Base-by-base conservation (phyloP, 495 filamentous ascomycete species). In the Penicillium goetzii region DNA sequence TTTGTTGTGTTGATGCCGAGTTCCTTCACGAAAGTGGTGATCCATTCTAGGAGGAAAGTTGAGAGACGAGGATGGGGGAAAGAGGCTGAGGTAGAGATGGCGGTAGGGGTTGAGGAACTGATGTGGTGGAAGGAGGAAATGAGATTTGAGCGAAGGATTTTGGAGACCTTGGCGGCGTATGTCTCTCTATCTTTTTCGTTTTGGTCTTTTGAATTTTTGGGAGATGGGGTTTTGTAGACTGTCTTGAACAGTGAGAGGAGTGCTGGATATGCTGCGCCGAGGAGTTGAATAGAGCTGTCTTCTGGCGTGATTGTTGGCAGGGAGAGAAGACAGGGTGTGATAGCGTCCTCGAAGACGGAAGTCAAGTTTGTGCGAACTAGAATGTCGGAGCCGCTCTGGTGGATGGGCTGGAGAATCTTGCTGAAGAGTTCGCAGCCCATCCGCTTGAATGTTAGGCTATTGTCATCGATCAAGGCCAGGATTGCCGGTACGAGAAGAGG, bases 401-500 rank as follows among this genome's bases (percentile, higher is more conserved):
- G 66, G 40, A 90, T 81, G 15, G 86, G 84, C 8, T 76, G 74
- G 25, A 97, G 83, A 49, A 97, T 85, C 0, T 76, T 60, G 7
- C 69, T 70, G 2, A 95, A 75, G 4, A 93, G 74, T 3, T 69
- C 64, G 38, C 92, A 89, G 14, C 89, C 92, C 8, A 74, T 78
- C 1, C 77, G 69, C 59, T 91, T 89, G 68, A 87, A 77, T 0
- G 73, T 45, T 1, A 83, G 75, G 49, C 81, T 76, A 15, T 80
- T 70, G 70, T 93, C 90, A 72, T 98, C 95, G 56, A 92, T 81
- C 2, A 98, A 79, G 4, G 89, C 85, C 3, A 99, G 83, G 0
- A 97, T 78, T 1, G 91, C 90, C 1, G 95, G 95, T n/a, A 94
- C 82, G 45, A 91, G 84, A n/a, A 96, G 83, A 0, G 85, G 87